A percentile compares a stretch with the other conserved stretches of the same genome.
These are phyloP conservation scores for Myriosclerotinia duriaeana DNA, from an alignment of 2,329 filamentous ascomycete species.

Conservation along the genomic window DNA sequence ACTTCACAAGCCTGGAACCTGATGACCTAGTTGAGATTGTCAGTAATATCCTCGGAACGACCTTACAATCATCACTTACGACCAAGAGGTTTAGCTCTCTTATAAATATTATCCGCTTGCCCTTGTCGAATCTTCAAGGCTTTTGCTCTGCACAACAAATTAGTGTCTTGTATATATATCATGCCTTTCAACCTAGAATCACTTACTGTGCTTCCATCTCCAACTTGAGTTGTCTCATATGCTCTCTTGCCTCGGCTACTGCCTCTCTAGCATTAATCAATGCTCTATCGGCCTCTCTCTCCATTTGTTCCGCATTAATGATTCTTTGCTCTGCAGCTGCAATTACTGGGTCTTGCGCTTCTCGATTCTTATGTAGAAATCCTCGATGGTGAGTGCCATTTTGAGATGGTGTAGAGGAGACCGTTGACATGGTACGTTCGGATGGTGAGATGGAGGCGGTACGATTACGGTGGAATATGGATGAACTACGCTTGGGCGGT, in stretches of 20 bases:
- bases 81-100: conserved; percentile 23
- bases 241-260: conserved; percentile 16
- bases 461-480: conserved; percentile 22
- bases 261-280: conserved; percentile 19
- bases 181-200: too few relatives aligned
- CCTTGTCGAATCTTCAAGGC: conserved; percentile 18
- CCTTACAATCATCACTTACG: conserved; percentile 15
- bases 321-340: conserved; percentile 21
- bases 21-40: conserved; percentile 2
- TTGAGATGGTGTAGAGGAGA: conserved; percentile 9
- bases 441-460: conserved; percentile 7
- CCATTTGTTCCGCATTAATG: conserved; percentile 15
- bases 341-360: conserved; percentile 13
- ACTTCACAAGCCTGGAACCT: conserved; percentile 1
- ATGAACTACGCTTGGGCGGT: conserved; percentile 17
- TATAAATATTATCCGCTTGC: conserved; percentile 17
- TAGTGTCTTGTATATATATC: not conserved
- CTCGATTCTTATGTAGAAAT: conserved; percentile 20
- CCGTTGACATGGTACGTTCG: conserved; percentile 18
- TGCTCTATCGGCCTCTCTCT: conserved; percentile 21
- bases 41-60: not conserved
- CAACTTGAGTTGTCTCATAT: conserved; percentile 12
- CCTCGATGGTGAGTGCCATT: not conserved
- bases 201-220: conserved; percentile 21
- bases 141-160: conserved; percentile 13